A percentile compares a stretch with the other conserved stretches of the same genome.
Conservation (phyloP, 768 basidiomycete genomes). For the Vishniacozyma victoriae region DNA sequence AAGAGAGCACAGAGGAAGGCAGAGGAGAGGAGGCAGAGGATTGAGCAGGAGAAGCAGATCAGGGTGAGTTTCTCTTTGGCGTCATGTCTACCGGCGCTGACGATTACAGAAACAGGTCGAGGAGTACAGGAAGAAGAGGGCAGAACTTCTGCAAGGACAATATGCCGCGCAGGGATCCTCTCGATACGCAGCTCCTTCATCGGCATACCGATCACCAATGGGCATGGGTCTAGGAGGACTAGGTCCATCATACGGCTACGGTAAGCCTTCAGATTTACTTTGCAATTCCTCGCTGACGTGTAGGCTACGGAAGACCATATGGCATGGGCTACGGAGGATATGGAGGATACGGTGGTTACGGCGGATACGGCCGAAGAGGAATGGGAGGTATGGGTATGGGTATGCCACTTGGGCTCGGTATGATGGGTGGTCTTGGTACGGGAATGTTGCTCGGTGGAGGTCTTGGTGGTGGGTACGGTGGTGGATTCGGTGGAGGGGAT, state of each 20-base stretch:
- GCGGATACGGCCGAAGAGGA: constrained; percentile 3
- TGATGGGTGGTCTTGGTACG: constrained; percentile 13
- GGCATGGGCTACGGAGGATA: constrained; percentile 18
- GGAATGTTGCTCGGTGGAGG: neutral
- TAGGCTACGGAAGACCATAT: constrained; percentile 14
- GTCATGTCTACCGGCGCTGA: neutral
- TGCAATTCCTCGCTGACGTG: neutral
- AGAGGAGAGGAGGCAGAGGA: constrained; percentile 19
- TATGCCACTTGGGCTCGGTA: constrained; percentile 10
- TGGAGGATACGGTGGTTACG: constrained; percentile 13
- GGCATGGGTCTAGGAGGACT: constrained; percentile 19
- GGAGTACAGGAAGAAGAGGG: constrained; percentile 23
- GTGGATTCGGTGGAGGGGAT: constrained; percentile 17
- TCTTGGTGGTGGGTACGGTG: constrained; percentile 7
- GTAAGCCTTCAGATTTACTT: constrained; percentile 13
- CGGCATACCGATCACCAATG: constrained; percentile 13
- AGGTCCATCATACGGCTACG: constrained; percentile 30
- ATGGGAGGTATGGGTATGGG: constrained; percentile 13
- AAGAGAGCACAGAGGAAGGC: constrained; percentile 18
- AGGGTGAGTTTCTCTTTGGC: constrained; percentile 3
- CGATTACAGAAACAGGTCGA: constrained; percentile 29
- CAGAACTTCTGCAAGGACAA: constrained; percentile 27
- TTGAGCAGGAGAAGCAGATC: constrained; percentile 26
- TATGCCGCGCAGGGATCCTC: constrained; percentile 31
- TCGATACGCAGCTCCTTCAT: constrained; percentile 22